Conservation (phyloP, 1,284 basidiomycete genomes). For the Agaricales sp. region DNA sequence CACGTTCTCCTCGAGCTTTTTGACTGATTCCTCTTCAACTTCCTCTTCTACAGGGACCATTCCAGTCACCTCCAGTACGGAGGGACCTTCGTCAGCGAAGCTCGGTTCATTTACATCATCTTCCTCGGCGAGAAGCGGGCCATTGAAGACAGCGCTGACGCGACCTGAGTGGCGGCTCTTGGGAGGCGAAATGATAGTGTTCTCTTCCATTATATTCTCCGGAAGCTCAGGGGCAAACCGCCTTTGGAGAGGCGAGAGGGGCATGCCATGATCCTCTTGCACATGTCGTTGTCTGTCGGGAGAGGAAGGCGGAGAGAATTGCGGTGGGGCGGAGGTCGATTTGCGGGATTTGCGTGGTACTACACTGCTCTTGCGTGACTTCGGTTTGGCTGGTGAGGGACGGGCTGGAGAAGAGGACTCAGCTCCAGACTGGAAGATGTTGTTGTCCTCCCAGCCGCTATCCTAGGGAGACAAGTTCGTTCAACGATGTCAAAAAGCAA, state of each 20-base stretch:
- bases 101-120: not conserved
- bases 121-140: constrained; percentile 1
- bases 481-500: constrained; percentile 7
- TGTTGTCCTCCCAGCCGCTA: constrained; percentile 80
- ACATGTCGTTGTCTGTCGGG: not conserved
- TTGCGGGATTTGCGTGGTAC: constrained; percentile 47
- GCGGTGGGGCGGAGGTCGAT: constrained; percentile 64
- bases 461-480: constrained; percentile 33
- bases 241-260: not conserved
- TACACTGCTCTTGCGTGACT: constrained; percentile 34
- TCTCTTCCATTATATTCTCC: not conserved
- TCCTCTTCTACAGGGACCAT: constrained; percentile 15
- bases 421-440: constrained; percentile 74
- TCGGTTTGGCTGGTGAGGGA: constrained; percentile 44
- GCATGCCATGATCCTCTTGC: not conserved
- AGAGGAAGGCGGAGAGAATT: constrained; percentile 28
- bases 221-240: not conserved
- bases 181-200: not conserved
- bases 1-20: constrained; percentile 13
- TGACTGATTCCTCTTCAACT: constrained; percentile 10
- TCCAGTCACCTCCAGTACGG: not conserved
- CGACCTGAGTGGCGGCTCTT: not conserved
- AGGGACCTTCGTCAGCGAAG: not conserved
- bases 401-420: constrained; percentile 67
- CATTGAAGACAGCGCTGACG: not conserved